phyloP scores from a whole-genome alignment of 345 rosid genomes.

The Salix brachista region DNA sequence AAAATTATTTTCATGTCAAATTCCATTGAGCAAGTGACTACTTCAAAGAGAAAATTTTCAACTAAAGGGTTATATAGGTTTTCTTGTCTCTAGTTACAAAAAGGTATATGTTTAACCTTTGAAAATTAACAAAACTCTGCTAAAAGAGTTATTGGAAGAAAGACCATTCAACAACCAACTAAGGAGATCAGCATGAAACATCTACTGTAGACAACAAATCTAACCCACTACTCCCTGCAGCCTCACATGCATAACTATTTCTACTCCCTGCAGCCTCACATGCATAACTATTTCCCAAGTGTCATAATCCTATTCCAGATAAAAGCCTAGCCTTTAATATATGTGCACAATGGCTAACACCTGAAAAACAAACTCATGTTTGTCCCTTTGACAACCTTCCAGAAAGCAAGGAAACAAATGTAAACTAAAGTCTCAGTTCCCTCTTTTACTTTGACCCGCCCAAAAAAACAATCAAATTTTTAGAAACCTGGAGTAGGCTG shows the following conservation, averaged over 20 bases:
- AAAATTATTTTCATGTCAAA: slow-evolving; percentile 11
- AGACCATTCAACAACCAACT: neutral
- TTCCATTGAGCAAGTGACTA: neutral
- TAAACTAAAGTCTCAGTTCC: neutral
- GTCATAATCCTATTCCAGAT: neutral
- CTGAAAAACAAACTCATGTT: neutral
- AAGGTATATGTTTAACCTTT: neutral
- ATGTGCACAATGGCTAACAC: neutral
- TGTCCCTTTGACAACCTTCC: neutral
- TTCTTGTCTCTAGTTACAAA: neutral
- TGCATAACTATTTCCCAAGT: neutral
- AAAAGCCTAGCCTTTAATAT: neutral
- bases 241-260: neutral
- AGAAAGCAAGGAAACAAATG: neutral
- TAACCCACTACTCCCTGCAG: neutral
- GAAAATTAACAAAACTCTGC: neutral
- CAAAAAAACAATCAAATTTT: neutral
- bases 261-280: neutral
- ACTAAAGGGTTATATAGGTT: neutral
- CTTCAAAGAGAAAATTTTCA: neutral
- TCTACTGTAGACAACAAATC: neutral
- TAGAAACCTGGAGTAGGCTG: slow-evolving; percentile 79
- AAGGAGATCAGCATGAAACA: neutral
- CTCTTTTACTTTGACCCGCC: neutral
- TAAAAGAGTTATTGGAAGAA: neutral